Percentiles rank a stretch among this genome's conserved stretches.
Evolutionary conservation across 208 protist species (phyloP).

Genomic region (Trypanosoma melophagium): DNA sequence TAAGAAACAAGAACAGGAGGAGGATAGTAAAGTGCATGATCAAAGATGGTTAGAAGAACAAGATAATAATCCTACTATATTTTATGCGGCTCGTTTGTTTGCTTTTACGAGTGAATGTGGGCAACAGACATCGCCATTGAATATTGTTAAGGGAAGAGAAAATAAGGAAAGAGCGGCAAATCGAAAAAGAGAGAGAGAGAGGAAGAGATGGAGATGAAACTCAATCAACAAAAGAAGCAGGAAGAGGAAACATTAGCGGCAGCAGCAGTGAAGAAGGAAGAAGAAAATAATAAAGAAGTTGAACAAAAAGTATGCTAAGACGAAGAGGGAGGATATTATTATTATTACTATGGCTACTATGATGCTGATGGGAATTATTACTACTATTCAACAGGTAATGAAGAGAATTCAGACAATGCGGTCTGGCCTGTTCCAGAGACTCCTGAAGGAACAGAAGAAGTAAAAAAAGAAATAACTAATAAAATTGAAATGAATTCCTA

Average conservation of each 20-base stretch:
- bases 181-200: conserved; percentile 2
- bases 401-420: neutral
- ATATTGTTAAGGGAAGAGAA: conserved; percentile 11
- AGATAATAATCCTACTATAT: conserved; percentile 5
- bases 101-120: conserved; percentile 14
- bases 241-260: neutral
- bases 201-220: too few relatives aligned
- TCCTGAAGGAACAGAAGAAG: neutral
- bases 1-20: neutral
- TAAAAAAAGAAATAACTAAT: neutral
- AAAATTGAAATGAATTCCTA: neutral
- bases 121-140: neutral
- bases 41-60: neutral
- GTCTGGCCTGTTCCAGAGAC: neutral
- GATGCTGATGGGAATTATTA: conserved; percentile 26
- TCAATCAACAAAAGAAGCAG: neutral
- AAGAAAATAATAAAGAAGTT: neutral
- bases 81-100: conserved; percentile 11
- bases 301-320: conserved; percentile 12
- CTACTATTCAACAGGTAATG: conserved; percentile 9
- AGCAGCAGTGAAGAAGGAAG: neutral
- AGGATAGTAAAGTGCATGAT: neutral
- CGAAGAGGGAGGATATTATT: conserved; percentile 28
- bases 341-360: conserved; percentile 22
- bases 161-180: neutral